These are phyloP conservation scores for Discostella stelligera DNA, from an alignment of 352 stramenopile species.

Conservation along the genomic window DNA sequence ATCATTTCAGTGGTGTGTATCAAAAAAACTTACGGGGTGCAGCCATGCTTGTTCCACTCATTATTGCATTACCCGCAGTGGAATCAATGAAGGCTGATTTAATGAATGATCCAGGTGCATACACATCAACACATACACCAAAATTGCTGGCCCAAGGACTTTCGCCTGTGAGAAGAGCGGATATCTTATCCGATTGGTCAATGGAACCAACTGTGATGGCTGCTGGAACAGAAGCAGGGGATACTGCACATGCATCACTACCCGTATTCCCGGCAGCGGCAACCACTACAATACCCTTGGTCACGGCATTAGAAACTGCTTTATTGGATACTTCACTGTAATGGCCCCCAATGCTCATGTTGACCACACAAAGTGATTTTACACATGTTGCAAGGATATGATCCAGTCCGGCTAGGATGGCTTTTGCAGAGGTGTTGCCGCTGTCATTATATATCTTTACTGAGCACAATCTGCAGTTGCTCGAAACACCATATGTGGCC, in stretches of 20 bases:
- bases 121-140: slow-evolving; percentile 1
- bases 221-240: neutral
- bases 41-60: slow-evolving; percentile 6
- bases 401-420: neutral
- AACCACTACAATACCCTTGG: slow-evolving; percentile 1
- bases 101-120: neutral
- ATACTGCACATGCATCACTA: neutral
- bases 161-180: neutral
- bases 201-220: slow-evolving; percentile 7
- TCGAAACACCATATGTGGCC: neutral
- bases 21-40: neutral
- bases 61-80: neutral
- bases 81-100: neutral
- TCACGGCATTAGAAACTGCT: neutral
- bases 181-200: neutral
- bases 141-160: neutral
- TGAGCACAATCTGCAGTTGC: slow-evolving; percentile 6
- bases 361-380: slow-evolving; percentile 3
- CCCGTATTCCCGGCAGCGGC: neutral
- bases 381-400: neutral
- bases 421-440: no score
- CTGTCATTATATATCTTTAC: neutral
- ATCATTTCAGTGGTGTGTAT: neutral
- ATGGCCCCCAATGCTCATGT: neutral
- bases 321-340: neutral